Conservation (phyloP, 2,329 filamentous ascomycete species). For the Fusarium tuaranense region DNA sequence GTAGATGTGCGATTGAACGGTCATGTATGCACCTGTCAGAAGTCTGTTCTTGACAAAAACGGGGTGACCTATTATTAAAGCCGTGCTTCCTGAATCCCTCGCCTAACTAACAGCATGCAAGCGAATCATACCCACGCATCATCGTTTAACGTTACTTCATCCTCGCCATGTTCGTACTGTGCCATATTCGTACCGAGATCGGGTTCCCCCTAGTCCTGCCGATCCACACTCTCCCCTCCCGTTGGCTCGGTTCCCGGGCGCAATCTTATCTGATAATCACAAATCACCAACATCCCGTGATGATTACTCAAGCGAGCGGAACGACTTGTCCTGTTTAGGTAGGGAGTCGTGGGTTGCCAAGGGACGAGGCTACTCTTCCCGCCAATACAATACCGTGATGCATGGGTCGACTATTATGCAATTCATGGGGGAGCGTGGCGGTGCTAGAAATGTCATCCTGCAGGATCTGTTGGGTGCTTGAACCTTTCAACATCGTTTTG, state of each 20-base stretch:
- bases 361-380: not conserved
- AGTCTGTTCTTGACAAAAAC: not conserved
- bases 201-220: not conserved
- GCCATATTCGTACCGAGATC: slow-evolving; percentile 5
- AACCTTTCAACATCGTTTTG: not conserved
- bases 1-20: too few relatives aligned
- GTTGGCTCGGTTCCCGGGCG: not conserved
- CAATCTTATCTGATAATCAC: slow-evolving; percentile 36
- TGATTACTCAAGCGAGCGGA: not conserved
- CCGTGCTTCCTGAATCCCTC: not conserved
- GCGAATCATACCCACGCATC: not conserved
- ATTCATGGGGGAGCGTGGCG: not conserved
- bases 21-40: not conserved
- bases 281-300: not conserved
- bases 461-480: not conserved
- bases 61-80: not conserved
- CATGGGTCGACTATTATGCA: not conserved
- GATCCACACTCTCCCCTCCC: slow-evolving; percentile 4
- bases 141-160: not conserved
- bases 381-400: not conserved
- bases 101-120: not conserved
- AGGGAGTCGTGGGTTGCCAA: slow-evolving; percentile 3
- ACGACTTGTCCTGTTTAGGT: not conserved
- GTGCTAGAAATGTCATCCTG: not conserved
- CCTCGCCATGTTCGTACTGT: not conserved